phyloP scores from a whole-genome alignment of 345 rosid species.

The Eucalyptus marginata region DNA sequence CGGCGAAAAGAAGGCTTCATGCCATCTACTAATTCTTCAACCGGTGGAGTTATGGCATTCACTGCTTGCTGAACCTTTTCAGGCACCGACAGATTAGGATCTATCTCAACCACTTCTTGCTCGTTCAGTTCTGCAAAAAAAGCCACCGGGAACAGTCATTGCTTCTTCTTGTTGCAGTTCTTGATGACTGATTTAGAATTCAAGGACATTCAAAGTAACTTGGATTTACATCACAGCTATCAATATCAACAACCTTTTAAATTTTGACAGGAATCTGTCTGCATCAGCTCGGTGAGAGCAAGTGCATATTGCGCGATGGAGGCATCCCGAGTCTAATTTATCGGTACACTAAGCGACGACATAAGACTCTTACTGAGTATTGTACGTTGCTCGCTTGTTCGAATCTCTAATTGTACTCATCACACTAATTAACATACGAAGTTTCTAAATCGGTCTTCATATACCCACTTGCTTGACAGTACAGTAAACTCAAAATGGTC shows the following conservation, averaged over 20 bases:
- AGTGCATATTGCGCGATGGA: neutral
- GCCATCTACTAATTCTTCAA: neutral
- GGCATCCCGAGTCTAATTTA: neutral
- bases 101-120: constrained; percentile 21
- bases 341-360: neutral
- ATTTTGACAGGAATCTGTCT: neutral
- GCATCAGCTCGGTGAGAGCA: neutral
- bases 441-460: neutral
- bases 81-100: constrained; percentile 14
- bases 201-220: neutral
- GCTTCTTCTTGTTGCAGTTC: neutral
- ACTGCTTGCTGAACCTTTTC: constrained; percentile 35
- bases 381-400: neutral
- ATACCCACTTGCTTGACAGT: neutral
- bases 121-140: constrained; percentile 22
- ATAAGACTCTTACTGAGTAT: neutral
- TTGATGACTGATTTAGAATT: neutral
- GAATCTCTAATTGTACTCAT: neutral
- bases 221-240: neutral
- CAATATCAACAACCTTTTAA: neutral
- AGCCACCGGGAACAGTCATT: neutral
- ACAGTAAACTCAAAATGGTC: neutral
- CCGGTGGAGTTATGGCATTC: constrained; percentile 16
- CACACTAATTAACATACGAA: neutral
- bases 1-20: constrained; percentile 8